Base-by-base conservation (phyloP, 768 basidiomycete genomes). In the Trametes sanguinea region DNA sequence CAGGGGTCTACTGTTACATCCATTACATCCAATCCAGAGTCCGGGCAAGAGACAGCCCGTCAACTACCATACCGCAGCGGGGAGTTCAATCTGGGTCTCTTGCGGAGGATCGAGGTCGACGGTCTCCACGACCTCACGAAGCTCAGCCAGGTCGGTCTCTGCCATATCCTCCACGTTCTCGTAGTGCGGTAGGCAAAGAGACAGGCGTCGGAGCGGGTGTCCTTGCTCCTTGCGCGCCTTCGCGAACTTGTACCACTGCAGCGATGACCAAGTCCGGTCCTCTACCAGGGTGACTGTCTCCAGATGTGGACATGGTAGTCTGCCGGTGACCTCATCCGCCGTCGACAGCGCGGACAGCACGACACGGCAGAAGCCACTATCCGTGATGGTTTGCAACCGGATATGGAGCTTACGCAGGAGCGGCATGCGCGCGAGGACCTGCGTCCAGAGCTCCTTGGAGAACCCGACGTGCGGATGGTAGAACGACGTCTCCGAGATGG, bases 201-300 rank as follows among this genome's bases (percentile, higher is more conserved):
- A 72, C 32, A 72, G 65, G 10, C 60, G 57, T 37, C 67, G 68
- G 33, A 72, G 54, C 10, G 69, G 65, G 30, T 64, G 65, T 4
- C 71, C 71, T 6, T 50, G 60, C 22, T 56, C 39, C 32, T 51
- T 50, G 17, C 71, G 68, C 56, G 63, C 58, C 61, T 67, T 39
- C 33, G 71, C 69, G 57, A 72, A 59, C 22, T 57, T 64, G 61
- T 65, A 72, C 55, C 65, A 69, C 60, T 69, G 71, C 47, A 72
- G 65, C 17, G 66, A 65, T 13, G 71, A 72, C 71, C 71, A 72
- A 44, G 69, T 69, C 65, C 62, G 64, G 64, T 72, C 71, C 45
- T 69, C 66, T 17, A 52, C 51, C 47, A 72, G 63, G 44, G 60
- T 60, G 37, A 72, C 55, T 51, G 61, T 63, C 58, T 72, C 69